phyloP scores from a whole-genome alignment of 1,284 basidiomycete species.

The Austroboletus novae-zelandiae region DNA sequence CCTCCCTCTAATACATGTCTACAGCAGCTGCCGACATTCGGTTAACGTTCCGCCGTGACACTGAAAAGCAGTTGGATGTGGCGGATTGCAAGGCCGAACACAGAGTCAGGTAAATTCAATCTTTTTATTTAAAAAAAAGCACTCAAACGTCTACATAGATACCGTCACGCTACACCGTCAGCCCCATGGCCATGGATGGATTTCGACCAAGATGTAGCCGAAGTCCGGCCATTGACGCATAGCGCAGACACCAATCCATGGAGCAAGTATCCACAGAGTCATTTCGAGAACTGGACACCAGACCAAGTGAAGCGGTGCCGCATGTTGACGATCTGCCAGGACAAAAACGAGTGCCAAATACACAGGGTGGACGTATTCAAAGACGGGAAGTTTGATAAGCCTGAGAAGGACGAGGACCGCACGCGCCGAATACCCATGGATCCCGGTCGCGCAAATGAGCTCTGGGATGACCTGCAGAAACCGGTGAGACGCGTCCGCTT shows the following conservation, averaged over 20 bases:
- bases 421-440: slow-evolving; percentile 10
- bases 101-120: slow-evolving; percentile 17
- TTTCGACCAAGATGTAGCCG: slow-evolving; percentile 21
- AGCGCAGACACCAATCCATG: slow-evolving; percentile 14
- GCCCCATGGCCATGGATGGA: slow-evolving; percentile 41
- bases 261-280: slow-evolving; percentile 43
- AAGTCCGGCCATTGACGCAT: slow-evolving; percentile 12
- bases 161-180: slow-evolving; percentile 36
- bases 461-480: slow-evolving; percentile 20
- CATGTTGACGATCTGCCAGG: slow-evolving; percentile 30
- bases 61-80: slow-evolving; percentile 5
- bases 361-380: slow-evolving; percentile 42
- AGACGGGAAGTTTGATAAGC: slow-evolving; percentile 30
- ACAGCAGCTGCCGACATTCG: slow-evolving; percentile 1
- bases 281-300: slow-evolving; percentile 52
- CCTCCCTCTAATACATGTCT: slow-evolving; percentile 11
- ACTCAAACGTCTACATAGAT: slow-evolving; percentile 11
- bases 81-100: slow-evolving; percentile 5
- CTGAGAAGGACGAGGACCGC: not conserved
- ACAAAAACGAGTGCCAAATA: slow-evolving; percentile 33
- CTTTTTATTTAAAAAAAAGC: not conserved
- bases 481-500: no score
- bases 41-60: not conserved
- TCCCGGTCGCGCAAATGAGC: not conserved
- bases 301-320: slow-evolving; percentile 42